These are phyloP conservation scores for Coccomyxa sp. DNA, from an alignment of 139 green algal genomes.

Conservation along the genomic window DNA sequence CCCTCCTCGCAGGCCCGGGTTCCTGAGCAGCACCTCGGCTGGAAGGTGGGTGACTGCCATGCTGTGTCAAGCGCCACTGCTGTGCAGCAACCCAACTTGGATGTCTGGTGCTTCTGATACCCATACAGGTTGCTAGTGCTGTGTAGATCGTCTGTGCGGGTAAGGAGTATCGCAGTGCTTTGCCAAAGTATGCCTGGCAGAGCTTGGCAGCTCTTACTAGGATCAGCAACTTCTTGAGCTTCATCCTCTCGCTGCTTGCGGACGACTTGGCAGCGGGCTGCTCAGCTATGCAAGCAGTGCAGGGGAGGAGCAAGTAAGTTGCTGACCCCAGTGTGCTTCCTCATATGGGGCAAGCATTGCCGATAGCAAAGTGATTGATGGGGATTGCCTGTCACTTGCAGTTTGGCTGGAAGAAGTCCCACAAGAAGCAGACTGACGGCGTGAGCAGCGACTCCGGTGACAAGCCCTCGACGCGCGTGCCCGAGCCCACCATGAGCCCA, in stretches of 20 bases:
- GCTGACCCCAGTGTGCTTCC: not conserved
- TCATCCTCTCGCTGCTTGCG: not conserved
- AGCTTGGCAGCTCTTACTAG: too few relatives aligned
- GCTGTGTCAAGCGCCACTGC: not conserved
- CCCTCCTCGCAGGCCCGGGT: not conserved
- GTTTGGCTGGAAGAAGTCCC: slow-evolving; percentile 2
- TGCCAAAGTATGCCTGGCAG: too few relatives aligned
- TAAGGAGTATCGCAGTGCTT: too few relatives aligned
- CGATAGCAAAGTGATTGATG: too few relatives aligned
- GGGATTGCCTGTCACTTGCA: not conserved
- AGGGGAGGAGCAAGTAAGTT: too few relatives aligned
- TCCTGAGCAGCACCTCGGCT: slow-evolving; percentile 5
- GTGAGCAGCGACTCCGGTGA: not conserved
- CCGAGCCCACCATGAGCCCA: not conserved
- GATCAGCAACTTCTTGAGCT: not conserved
- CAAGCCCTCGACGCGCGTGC: not conserved
- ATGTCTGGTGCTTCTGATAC: not conserved
- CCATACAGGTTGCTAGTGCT: not conserved
- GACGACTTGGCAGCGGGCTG: too few relatives aligned
- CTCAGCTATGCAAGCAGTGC: too few relatives aligned
- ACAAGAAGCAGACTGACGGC: not conserved
- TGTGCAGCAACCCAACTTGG: not conserved
- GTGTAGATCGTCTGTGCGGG: too few relatives aligned
- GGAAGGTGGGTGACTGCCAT: not conserved
- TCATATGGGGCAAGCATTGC: not conserved